Evolutionary conservation across 352 stramenopile species (phyloP).

Genomic region (Aphanomyces cochlioides): DNA sequence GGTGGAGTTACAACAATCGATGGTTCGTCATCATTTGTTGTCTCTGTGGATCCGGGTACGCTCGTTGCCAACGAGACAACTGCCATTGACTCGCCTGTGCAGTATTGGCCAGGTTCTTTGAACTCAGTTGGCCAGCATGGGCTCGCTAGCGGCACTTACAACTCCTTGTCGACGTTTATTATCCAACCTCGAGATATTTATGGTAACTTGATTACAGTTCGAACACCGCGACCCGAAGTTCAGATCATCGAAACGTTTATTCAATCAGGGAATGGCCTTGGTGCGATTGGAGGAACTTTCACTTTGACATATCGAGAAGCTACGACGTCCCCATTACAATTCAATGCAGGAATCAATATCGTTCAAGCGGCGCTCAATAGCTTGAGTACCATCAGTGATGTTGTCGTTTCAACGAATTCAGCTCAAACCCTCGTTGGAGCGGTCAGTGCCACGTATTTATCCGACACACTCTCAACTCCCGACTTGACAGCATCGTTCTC

Average conservation of each 20-base stretch:
- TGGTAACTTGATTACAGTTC: slow-evolving; percentile 77
- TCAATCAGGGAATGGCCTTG: slow-evolving; percentile 32
- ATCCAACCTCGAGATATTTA: slow-evolving; percentile 91
- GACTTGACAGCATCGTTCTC: slow-evolving; percentile 65
- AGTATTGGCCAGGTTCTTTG: slow-evolving; percentile 56
- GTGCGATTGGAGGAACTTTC: slow-evolving; percentile 67
- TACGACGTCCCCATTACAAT: slow-evolving; percentile 49
- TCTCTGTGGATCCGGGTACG: slow-evolving; percentile 51
- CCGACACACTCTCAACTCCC: slow-evolving; percentile 56
- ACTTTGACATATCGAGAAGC: slow-evolving; percentile 60
- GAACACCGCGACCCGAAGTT: slow-evolving; percentile 71
- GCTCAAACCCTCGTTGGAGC: slow-evolving; percentile 66
- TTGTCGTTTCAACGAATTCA: slow-evolving; percentile 88
- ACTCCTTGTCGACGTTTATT: slow-evolving; percentile 75
- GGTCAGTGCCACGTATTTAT: slow-evolving; percentile 75
- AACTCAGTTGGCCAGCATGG: slow-evolving; percentile 56
- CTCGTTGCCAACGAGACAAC: slow-evolving; percentile 66
- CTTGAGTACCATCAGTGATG: slow-evolving; percentile 71
- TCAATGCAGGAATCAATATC: slow-evolving; percentile 73
- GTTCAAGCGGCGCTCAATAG: slow-evolving; percentile 78
- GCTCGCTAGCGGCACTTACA: slow-evolving; percentile 60
- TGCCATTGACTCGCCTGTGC: slow-evolving; percentile 49
- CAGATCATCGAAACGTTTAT: slow-evolving; percentile 90
- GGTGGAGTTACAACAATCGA: slow-evolving; percentile 37
- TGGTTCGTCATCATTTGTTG: slow-evolving; percentile 53